Percentiles rank a stretch among this genome's conserved stretches.
Evolutionary conservation across 495 filamentous ascomycete genomes (phyloP).

Genomic region (Aspergillus ostianus): DNA sequence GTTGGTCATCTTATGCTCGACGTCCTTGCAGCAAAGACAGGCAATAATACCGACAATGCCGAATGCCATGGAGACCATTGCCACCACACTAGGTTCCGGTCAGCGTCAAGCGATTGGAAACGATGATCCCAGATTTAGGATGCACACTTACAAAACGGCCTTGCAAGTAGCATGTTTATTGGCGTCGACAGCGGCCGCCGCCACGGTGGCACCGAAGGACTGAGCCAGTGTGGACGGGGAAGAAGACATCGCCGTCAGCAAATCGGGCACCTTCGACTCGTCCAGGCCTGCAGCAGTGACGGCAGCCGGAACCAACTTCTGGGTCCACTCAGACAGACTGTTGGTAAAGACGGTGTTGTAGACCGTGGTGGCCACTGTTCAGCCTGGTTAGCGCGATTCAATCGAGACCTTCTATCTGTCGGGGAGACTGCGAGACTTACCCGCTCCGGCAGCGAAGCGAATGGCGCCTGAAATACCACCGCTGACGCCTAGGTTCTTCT

Average conservation of each 20-base stretch:
- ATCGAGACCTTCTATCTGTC: neutral
- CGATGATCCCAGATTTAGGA: neutral
- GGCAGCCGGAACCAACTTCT: slow-evolving; percentile 18
- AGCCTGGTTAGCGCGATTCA: neutral
- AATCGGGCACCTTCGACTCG: slow-evolving; percentile 18
- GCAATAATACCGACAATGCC: slow-evolving; percentile 24
- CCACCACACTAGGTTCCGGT: slow-evolving; percentile 15
- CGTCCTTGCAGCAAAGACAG: slow-evolving; percentile 28
- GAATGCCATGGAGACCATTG: slow-evolving; percentile 29
- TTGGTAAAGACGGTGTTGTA: slow-evolving; percentile 25
- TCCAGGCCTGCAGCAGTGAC: slow-evolving; percentile 20
- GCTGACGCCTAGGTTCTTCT: slow-evolving; percentile 28
- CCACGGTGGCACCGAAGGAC: slow-evolving; percentile 19
- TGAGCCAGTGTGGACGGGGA: slow-evolving; percentile 19
- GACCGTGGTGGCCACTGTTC: slow-evolving; percentile 23
- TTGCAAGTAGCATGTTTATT: slow-evolving; percentile 24
- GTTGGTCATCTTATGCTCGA: slow-evolving; percentile 27
- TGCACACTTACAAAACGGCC: slow-evolving; percentile 23
- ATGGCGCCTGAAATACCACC: slow-evolving; percentile 27
- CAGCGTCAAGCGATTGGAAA: neutral
- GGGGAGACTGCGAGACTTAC: slow-evolving; percentile 14
- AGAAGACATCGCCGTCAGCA: slow-evolving; percentile 15
- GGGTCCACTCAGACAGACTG: slow-evolving; percentile 19
- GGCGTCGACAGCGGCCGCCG: slow-evolving; percentile 21
- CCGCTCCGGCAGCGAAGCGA: slow-evolving; percentile 26